These are phyloP conservation scores for Talaromyces proteolyticus DNA, from an alignment of 495 filamentous ascomycete species.

Conservation along the genomic window DNA sequence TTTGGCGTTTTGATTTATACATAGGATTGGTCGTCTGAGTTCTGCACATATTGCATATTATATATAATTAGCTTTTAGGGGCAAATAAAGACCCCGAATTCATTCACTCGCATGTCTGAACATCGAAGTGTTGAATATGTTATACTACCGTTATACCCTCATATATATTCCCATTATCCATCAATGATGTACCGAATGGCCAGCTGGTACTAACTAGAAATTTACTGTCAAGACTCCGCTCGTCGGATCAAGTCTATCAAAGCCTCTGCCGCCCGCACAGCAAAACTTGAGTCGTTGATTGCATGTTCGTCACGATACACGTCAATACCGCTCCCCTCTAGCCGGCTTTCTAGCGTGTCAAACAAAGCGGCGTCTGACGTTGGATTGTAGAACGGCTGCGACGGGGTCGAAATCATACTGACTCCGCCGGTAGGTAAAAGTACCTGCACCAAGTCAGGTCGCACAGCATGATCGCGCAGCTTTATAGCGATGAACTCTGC, in stretches of 20 bases:
- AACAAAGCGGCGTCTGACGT: slow-evolving; percentile 43
- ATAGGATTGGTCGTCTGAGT: too few species aligned
- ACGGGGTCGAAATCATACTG: slow-evolving; percentile 33
- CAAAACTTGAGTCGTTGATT: slow-evolving; percentile 44
- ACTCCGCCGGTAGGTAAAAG: slow-evolving; percentile 52
- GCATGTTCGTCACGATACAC: slow-evolving; percentile 25
- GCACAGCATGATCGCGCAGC: slow-evolving; percentile 27
- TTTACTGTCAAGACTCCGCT: not conserved
- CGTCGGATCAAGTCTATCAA: slow-evolving; percentile 13
- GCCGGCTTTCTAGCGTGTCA: slow-evolving; percentile 29
- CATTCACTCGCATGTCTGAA: too few species aligned
- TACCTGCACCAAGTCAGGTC: slow-evolving; percentile 39
- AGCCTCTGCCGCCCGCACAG: slow-evolving; percentile 16
- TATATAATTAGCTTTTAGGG: too few species aligned
- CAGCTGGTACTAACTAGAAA: too few species aligned
- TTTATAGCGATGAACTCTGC: slow-evolving; percentile 48
- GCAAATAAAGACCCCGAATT: too few species aligned
- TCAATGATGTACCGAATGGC: too few species aligned
- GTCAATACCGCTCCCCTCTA: slow-evolving; percentile 28
- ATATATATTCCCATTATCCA: too few species aligned
- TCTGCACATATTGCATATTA: too few species aligned
- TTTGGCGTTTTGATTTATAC: not conserved
- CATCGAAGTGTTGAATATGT: too few species aligned
- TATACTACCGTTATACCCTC: too few species aligned
- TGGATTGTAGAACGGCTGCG: slow-evolving; percentile 32